Percentiles rank a stretch among this genome's conserved stretches.
Conservation (phyloP, 768 basidiomycete genomes). For the Lactarius tabidus region DNA sequence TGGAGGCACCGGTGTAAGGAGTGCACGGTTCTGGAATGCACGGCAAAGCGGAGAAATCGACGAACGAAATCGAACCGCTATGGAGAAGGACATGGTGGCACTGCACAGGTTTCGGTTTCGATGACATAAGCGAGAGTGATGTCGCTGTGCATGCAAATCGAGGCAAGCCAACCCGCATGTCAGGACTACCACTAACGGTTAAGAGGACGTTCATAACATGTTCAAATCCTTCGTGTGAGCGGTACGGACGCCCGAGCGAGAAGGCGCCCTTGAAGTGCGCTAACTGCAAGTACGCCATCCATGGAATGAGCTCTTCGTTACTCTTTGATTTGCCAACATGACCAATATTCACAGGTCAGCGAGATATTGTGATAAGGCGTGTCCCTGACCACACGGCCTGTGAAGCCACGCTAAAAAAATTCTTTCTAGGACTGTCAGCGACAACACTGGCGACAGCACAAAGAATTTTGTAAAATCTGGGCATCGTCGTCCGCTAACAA, state of each 20-base stretch:
- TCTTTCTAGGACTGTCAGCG: slow-evolving; percentile 21
- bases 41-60: slow-evolving; percentile 7
- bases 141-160: background rate
- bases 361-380: slow-evolving; percentile 24
- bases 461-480: slow-evolving; percentile 27
- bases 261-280: slow-evolving; percentile 26
- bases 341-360: slow-evolving; percentile 17
- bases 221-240: slow-evolving; percentile 19
- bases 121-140: slow-evolving; percentile 10
- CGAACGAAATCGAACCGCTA: slow-evolving; percentile 8
- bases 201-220: slow-evolving; percentile 24
- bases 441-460: slow-evolving; percentile 27
- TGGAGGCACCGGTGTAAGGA: slow-evolving; percentile 1
- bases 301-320: background rate
- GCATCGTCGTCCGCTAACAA: slow-evolving; percentile 20
- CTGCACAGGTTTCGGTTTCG: background rate
- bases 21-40: slow-evolving; percentile 10
- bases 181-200: slow-evolving; percentile 21
- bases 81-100: slow-evolving; percentile 9
- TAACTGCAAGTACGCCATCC: slow-evolving; percentile 22
- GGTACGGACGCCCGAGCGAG: slow-evolving; percentile 3
- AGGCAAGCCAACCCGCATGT: slow-evolving; percentile 9
- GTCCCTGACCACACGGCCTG: background rate
- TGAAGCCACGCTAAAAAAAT: background rate
- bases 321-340: background rate